Conservation (phyloP, 305 asterid genomes). For the Fraxinus paxiana region DNA sequence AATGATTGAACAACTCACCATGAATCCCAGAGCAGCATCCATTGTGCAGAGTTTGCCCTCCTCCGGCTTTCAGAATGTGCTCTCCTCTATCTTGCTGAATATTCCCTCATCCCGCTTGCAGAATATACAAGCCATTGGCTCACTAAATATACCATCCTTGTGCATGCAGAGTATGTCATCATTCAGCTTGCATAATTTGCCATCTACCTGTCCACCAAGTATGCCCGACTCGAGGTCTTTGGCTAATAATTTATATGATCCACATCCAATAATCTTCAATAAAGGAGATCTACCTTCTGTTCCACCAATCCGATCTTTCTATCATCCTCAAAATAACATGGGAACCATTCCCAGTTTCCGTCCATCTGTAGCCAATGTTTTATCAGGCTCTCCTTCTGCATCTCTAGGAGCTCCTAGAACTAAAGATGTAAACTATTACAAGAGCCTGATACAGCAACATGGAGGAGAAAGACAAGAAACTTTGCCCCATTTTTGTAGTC, state of each 20-base stretch:
- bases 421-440: conserved; percentile 53
- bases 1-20: conserved; percentile 39
- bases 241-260: background rate
- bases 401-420: conserved; percentile 14
- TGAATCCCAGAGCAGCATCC: conserved; percentile 30
- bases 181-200: background rate
- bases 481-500: conserved; percentile 26
- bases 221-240: background rate
- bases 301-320: conserved; percentile 36
- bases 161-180: conserved; percentile 3
- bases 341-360: conserved; percentile 19
- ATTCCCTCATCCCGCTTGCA: conserved; percentile 19
- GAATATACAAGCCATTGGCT: conserved; percentile 21
- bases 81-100: conserved; percentile 19
- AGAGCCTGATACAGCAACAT: conserved; percentile 60
- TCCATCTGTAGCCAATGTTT: conserved; percentile 21
- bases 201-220: background rate
- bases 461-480: conserved; percentile 51
- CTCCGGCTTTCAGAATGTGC: conserved; percentile 15
- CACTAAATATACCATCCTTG: conserved; percentile 19
- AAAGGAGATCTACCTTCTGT: conserved; percentile 36
- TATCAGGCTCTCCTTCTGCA: background rate
- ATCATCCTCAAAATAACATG: conserved; percentile 32
- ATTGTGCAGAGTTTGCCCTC: conserved; percentile 29
- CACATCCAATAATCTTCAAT: conserved; percentile 10